These are phyloP conservation scores for Olyra latifolia DNA, from an alignment of 176 grass and related monocot species.

Conservation along the genomic window DNA sequence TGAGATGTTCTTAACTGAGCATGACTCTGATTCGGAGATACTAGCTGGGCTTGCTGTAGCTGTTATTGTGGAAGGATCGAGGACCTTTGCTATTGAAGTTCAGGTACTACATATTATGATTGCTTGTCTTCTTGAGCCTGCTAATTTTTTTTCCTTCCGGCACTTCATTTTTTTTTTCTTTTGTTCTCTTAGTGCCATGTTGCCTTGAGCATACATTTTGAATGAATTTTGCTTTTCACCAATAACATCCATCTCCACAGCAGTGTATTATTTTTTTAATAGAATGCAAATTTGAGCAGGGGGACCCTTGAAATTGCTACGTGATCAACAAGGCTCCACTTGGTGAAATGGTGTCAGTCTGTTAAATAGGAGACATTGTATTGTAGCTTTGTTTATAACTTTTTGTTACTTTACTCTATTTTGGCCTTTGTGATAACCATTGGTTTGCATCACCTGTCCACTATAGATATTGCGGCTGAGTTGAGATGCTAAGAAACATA, in stretches of 20 bases:
- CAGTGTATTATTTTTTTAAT: not conserved
- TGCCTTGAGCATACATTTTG: slow-evolving; percentile 10
- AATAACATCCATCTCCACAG: not conserved
- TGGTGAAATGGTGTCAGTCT: slow-evolving; percentile 2
- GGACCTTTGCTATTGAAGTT: slow-evolving; percentile 83
- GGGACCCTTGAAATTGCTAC: not conserved
- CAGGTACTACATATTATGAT: slow-evolving; percentile 60
- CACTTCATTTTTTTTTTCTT: slow-evolving; percentile 13
- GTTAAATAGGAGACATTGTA: not conserved
- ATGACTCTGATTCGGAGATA: slow-evolving; percentile 78
- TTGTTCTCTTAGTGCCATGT: not conserved
- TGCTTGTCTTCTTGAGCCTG: slow-evolving; percentile 10
- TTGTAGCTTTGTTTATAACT: not conserved
- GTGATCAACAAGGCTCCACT: not conserved
- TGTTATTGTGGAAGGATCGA: slow-evolving; percentile 88
- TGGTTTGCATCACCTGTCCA: not conserved
- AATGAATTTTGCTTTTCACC: not conserved
- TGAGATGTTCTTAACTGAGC: slow-evolving; percentile 84
- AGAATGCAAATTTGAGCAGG: not conserved
- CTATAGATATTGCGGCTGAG: not conserved
- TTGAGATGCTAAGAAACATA: not conserved
- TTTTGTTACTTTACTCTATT: slow-evolving; percentile 11
- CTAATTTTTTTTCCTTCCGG: slow-evolving; percentile 35
- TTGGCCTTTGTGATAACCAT: slow-evolving; percentile 1
- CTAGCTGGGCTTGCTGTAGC: slow-evolving; percentile 85